Percentiles rank a stretch among this genome's conserved stretches.
These are phyloP conservation scores for Metschnikowia arizonensis DNA, from an alignment of 805 yeast genomes.

Conservation along the genomic window DNA sequence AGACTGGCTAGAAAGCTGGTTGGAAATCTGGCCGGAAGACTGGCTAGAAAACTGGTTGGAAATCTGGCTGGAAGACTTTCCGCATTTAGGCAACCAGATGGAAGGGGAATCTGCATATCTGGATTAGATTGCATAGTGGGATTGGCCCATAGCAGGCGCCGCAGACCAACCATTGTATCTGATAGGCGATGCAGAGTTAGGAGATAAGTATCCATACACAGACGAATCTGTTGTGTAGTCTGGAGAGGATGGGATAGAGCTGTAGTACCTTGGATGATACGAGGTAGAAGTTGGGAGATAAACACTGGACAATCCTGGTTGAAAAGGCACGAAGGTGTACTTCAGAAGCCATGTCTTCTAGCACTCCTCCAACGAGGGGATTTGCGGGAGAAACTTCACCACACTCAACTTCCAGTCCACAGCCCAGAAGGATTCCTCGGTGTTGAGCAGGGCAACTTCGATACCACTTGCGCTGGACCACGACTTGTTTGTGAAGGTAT, in stretches of 20 bases:
- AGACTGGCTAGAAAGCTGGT: conserved; percentile 8
- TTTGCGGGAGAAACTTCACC: conserved; percentile 35
- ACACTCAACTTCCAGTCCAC: conserved; percentile 57
- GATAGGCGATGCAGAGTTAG: conserved; percentile 25
- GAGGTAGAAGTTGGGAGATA: conserved; percentile 5
- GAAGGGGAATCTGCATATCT: conserved; percentile 14
- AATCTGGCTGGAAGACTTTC: conserved; percentile 8
- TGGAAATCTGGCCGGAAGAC: conserved; percentile 2
- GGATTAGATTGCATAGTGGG: conserved; percentile 5
- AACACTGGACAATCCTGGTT: conserved; percentile 1
- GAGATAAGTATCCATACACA: conserved; percentile 22
- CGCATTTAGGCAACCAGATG: conserved; percentile 23
- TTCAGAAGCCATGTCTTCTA: conserved; percentile 43
- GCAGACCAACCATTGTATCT: conserved; percentile 19
- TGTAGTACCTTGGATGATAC: conserved; percentile 4
- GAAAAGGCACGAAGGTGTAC: conserved; percentile 15
- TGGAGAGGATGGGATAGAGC: conserved; percentile 22
- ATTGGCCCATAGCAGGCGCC: background rate
- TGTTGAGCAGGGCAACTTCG: conserved; percentile 54
- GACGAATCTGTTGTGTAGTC: conserved; percentile 13
- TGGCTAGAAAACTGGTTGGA: conserved; percentile 8
- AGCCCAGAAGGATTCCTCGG: conserved; percentile 67
- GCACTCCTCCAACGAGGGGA: conserved; percentile 41
- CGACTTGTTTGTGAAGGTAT: conserved; percentile 89
- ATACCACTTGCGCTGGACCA: conserved; percentile 97